These are phyloP conservation scores for Paracoccidioides brasiliensis DNA, from an alignment of 2,329 filamentous ascomycete species.

Conservation along the genomic window DNA sequence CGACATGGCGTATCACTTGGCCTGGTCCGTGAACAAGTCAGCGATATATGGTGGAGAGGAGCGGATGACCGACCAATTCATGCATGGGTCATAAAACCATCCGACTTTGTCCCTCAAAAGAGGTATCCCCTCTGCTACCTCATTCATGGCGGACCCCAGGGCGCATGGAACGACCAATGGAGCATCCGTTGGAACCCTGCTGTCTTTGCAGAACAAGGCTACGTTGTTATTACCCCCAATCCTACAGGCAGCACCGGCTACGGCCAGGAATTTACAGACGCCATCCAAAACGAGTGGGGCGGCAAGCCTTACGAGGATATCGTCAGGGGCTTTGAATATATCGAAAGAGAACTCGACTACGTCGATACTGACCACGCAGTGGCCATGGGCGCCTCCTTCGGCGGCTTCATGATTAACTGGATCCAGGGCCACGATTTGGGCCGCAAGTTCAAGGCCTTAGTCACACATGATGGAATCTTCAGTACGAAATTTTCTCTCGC, in stretches of 20 bases:
- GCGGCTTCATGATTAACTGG: slow-evolving; percentile 51
- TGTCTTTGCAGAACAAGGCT: slow-evolving; percentile 48
- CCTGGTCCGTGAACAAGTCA: slow-evolving; percentile 29
- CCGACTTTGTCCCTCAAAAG: slow-evolving; percentile 31
- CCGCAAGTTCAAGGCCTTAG: slow-evolving; percentile 44
- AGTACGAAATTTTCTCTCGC: slow-evolving; percentile 33
- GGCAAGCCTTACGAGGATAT: slow-evolving; percentile 44
- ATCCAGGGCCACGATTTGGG: slow-evolving; percentile 42
- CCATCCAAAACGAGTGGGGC: slow-evolving; percentile 41
- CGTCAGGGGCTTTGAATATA: slow-evolving; percentile 40
- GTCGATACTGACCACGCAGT: slow-evolving; percentile 43
- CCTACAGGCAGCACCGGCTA: slow-evolving; percentile 47
- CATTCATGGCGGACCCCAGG: slow-evolving; percentile 41
- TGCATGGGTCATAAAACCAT: slow-evolving; percentile 37
- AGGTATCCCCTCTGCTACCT: slow-evolving; percentile 44
- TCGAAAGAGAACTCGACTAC: slow-evolving; percentile 38
- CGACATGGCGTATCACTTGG: slow-evolving; percentile 28
- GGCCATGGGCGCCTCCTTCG: slow-evolving; percentile 41
- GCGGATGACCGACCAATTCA: slow-evolving; percentile 32
- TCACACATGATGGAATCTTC: slow-evolving; percentile 41
- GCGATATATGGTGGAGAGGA: slow-evolving; percentile 35
- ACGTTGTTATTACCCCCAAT: slow-evolving; percentile 47
- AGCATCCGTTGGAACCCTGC: slow-evolving; percentile 42
- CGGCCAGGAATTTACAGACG: slow-evolving; percentile 41
- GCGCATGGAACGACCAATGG: slow-evolving; percentile 43